Evolutionary conservation across 129 eudicot species (phyloP), one percentile per base, ranked within the genome.

Genomic region (Saposhnikovia divaricata): DNA sequence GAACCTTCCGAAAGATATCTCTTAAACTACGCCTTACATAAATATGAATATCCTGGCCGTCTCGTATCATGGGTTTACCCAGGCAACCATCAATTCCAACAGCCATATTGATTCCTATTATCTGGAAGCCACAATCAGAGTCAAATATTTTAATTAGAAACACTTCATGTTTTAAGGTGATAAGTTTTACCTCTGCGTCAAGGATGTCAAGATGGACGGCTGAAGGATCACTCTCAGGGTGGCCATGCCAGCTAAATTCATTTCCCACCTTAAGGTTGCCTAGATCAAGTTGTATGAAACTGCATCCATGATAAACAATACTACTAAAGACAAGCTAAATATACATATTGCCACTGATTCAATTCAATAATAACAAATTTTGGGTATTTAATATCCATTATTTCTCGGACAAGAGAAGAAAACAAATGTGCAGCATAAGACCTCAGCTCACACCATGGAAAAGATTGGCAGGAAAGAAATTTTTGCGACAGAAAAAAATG

Each of bases 201-300:
- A 95, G 97, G 85, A 92, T 85, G 88, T 95, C 99, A 89, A 92
- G 96, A 86, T 95, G 99, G 75, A 95, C 97, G 63, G 99, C 88
- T 34, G 99, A 89, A 78, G 99, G 96, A 80, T 95, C 97, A 43
- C 87, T 89, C 68, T 85, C 90, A 76, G 94, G 91, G 79, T 74
- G 66, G 66, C 99, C 99, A 87, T 90, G 91, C 99, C 99, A 95
- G 80, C 90, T 89, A 83, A 89, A 78, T 83, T 90, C 88, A 84
- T 95, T 95, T 72, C 72, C 85, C 50, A 95, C 87, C 75, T 82
- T 82, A 68, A 95, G 83, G 82, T 87, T 92, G 69, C 99, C 99
- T 65, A 95, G 88, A 90, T 95, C 99, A 84, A 95, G 96, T 87
- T 95, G 97, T 90, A 95, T 86, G 88, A 89, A 95, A 84, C 99